phyloP scores from a whole-genome alignment of 2,329 filamentous ascomycete genomes.

The Periconia macrospinosa region DNA sequence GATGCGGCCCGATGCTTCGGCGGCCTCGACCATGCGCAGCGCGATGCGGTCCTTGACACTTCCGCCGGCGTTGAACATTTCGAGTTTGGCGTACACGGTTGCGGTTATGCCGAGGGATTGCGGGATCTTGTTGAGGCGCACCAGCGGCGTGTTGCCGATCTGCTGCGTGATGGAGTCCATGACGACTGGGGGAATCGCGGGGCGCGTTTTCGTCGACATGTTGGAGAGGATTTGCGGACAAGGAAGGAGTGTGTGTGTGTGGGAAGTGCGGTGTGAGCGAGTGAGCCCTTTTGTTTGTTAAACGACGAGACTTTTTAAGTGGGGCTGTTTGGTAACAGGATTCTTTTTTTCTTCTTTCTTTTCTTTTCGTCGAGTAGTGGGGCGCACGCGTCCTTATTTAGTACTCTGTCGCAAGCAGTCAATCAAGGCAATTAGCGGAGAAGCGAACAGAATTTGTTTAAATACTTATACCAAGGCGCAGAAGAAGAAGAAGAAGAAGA shows the following conservation, averaged over 20 bases:
- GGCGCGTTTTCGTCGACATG: conserved; percentile 54
- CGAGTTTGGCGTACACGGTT: conserved; percentile 86
- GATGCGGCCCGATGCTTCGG: conserved; percentile 87
- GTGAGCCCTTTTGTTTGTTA: background rate
- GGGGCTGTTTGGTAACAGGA: no score
- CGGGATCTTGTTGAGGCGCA: conserved; percentile 89
- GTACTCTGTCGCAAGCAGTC: no score
- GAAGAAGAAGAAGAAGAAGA: no score
- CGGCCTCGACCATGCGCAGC: conserved; percentile 94
- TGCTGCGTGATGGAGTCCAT: conserved; percentile 76
- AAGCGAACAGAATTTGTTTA: no score
- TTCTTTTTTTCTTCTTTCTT: no score
- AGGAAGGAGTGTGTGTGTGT: background rate
- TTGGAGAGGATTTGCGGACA: conserved; percentile 5
- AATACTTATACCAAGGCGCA: no score
- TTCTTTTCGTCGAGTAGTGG: no score
- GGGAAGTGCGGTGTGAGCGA: conserved; percentile 1
- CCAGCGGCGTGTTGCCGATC: conserved; percentile 94
- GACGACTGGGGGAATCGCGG: conserved; percentile 57
- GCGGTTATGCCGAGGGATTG: conserved; percentile 87
- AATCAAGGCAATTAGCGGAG: no score
- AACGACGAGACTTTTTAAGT: no score
- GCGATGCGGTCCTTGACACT: conserved; percentile 96
- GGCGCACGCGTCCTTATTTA: no score
- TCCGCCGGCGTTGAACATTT: conserved; percentile 91